Conservation (phyloP, 2,329 filamentous ascomycete species). For the Trichophyton simii region DNA sequence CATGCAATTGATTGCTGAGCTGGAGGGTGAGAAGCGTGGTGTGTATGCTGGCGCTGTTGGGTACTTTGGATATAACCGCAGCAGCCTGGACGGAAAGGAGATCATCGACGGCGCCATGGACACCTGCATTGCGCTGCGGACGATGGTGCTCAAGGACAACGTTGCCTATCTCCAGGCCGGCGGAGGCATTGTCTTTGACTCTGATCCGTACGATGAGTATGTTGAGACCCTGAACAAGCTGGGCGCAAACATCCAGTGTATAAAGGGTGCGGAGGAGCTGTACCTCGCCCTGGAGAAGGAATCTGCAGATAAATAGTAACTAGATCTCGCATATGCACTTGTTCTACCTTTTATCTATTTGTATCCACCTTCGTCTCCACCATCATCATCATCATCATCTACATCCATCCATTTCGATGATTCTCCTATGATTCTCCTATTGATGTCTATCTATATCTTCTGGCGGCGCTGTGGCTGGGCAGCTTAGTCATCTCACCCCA, state of each 20-base stretch:
- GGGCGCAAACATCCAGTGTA: constrained; percentile 76
- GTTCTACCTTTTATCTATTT: background rate
- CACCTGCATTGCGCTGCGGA: constrained; percentile 68
- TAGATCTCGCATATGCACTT: background rate
- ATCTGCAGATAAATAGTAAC: constrained; percentile 1
- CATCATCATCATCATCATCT: background rate
- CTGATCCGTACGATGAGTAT: constrained; percentile 81
- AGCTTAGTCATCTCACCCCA: constrained; percentile 1
- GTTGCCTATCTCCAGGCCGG: constrained; percentile 78
- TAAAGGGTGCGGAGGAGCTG: constrained; percentile 66
- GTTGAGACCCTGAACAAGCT: constrained; percentile 96
- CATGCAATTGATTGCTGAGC: constrained; percentile 92
- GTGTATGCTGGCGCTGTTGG: constrained; percentile 93
- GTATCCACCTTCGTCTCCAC: background rate
- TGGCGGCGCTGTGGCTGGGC: background rate
- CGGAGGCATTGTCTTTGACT: constrained; percentile 90
- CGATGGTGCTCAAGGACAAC: constrained; percentile 87
- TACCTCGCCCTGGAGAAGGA: constrained; percentile 38
- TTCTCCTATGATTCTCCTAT: background rate
- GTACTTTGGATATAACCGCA: constrained; percentile 79
- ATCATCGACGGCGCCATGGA: constrained; percentile 79
- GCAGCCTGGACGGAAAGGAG: constrained; percentile 49
- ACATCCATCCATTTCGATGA: no score
- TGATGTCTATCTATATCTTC: background rate
- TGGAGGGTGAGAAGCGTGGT: constrained; percentile 86